These are phyloP conservation scores for Asterophora lycoperdoides DNA, from an alignment of 768 basidiomycete genomes.

Conservation along the genomic window DNA sequence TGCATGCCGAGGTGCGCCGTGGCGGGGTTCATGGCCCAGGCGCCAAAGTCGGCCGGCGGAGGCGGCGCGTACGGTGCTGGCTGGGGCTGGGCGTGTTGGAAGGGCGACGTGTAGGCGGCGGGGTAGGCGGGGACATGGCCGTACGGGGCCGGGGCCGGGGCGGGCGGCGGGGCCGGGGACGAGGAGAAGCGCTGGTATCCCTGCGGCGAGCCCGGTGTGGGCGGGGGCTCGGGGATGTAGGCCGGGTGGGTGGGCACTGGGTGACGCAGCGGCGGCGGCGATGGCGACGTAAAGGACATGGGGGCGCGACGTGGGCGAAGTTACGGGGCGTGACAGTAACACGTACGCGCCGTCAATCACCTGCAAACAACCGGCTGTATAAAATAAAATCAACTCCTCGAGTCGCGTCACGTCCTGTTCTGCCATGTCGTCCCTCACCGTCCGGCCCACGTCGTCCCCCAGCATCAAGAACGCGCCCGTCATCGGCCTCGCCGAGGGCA, in stretches of 20 bases:
- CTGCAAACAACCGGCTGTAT: slow-evolving; percentile 1
- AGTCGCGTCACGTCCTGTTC: slow-evolving; percentile 1
- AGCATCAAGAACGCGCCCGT: slow-evolving; percentile 85
- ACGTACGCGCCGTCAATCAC: slow-evolving; percentile 1
- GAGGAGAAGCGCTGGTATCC: slow-evolving; percentile 72
- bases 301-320: no score
- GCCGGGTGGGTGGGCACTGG: slow-evolving; percentile 86
- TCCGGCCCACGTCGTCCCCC: slow-evolving; percentile 61
- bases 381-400: slow-evolving; percentile 3
- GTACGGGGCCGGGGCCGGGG: no score
- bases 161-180: slow-evolving; percentile 41
- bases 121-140: slow-evolving; percentile 46
- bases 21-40: slow-evolving; percentile 87
- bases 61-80: slow-evolving; percentile 11
- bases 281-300: slow-evolving; percentile 29
- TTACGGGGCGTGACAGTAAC: no score
- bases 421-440: slow-evolving; percentile 40
- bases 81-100: slow-evolving; percentile 38
- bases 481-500: slow-evolving; percentile 80
- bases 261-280: slow-evolving; percentile 80
- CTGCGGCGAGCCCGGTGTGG: slow-evolving; percentile 68
- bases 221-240: slow-evolving; percentile 79
- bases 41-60: slow-evolving; percentile 49
- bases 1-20: slow-evolving; percentile 97
- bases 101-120: slow-evolving; percentile 45